A percentile compares a stretch with the other conserved stretches of the same genome.
phyloP scores from a whole-genome alignment of 1,284 basidiomycete species.

The Tausonia pullulans region DNA sequence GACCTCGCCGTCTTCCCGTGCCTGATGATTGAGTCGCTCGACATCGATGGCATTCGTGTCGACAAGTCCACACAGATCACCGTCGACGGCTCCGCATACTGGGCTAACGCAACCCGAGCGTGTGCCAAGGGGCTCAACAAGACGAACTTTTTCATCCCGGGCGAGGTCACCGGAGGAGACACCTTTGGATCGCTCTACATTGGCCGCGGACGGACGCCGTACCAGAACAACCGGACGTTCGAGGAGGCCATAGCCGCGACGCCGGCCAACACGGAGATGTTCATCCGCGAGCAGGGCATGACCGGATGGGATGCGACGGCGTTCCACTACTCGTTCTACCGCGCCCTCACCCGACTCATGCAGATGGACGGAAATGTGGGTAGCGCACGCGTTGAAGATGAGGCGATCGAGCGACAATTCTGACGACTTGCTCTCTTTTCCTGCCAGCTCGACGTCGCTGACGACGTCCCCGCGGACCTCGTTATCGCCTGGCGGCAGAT shows the following conservation, averaged over 20 bases:
- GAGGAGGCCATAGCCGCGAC: constrained; percentile 48
- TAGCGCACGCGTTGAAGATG: too few relatives aligned
- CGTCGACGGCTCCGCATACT: constrained; percentile 18
- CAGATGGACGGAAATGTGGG: constrained; percentile 73
- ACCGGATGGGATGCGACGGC: constrained; percentile 54
- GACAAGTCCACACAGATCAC: constrained; percentile 21
- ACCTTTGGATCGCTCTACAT: neutral
- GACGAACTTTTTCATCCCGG: constrained; percentile 20
- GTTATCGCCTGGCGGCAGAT: constrained; percentile 77
- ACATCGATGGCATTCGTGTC: constrained; percentile 20
- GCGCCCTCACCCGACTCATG: constrained; percentile 64
- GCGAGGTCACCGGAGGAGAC: constrained; percentile 20
- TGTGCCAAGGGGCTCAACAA: constrained; percentile 18
- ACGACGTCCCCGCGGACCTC: constrained; percentile 63
- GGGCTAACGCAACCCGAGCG: constrained; percentile 16
- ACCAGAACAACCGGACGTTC: constrained; percentile 47
- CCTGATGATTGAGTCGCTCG: constrained; percentile 19
- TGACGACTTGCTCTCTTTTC: too few relatives aligned
- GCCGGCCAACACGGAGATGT: constrained; percentile 52
- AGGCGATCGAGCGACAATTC: too few relatives aligned
- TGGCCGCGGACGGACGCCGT: constrained; percentile 72
- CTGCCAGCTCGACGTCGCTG: constrained; percentile 55
- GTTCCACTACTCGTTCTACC: constrained; percentile 87
- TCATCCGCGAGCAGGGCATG: constrained; percentile 54
- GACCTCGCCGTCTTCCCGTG: constrained; percentile 18